phyloP scores from a whole-genome alignment of 163 green algal species.

The Scenedesmus sp. region DNA sequence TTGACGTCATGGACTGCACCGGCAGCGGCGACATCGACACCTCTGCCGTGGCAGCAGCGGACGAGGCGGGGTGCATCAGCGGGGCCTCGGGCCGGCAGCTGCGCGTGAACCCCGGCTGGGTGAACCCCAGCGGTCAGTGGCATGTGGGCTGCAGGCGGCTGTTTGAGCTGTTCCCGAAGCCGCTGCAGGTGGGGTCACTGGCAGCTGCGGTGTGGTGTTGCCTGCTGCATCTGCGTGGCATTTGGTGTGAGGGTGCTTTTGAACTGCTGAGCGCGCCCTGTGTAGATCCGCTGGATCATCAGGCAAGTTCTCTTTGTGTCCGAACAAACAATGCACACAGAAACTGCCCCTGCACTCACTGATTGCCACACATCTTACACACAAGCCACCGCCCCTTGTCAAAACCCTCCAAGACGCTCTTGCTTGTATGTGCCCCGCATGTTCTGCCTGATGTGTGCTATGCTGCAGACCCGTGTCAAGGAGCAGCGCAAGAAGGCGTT shows the following conservation, averaged over 20 bases:
- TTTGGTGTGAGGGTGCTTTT: too few species aligned
- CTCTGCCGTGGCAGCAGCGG: constrained; percentile 69
- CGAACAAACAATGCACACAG: too few species aligned
- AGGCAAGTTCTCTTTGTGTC: too few species aligned
- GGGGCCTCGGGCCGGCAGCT: constrained; percentile 78
- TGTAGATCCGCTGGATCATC: too few species aligned
- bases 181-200: constrained; percentile 46
- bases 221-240: not conserved
- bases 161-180: constrained; percentile 84
- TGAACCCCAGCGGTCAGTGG: constrained; percentile 91
- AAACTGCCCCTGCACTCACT: too few species aligned
- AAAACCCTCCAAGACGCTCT: too few species aligned
- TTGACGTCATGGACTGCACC: constrained; percentile 93
- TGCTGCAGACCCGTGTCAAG: constrained; percentile 68
- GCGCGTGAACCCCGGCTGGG: constrained; percentile 84
- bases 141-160: constrained; percentile 84
- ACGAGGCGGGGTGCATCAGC: constrained; percentile 77
- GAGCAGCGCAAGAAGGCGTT: constrained; percentile 77
- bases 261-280: too few species aligned
- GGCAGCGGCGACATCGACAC: constrained; percentile 90
- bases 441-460: not conserved
- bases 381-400: too few species aligned
- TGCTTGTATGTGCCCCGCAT: not conserved
- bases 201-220: not conserved
- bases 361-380: too few species aligned